Evolutionary conservation across 1,284 basidiomycete species (phyloP).

Genomic region (Vanrija humicola): DNA sequence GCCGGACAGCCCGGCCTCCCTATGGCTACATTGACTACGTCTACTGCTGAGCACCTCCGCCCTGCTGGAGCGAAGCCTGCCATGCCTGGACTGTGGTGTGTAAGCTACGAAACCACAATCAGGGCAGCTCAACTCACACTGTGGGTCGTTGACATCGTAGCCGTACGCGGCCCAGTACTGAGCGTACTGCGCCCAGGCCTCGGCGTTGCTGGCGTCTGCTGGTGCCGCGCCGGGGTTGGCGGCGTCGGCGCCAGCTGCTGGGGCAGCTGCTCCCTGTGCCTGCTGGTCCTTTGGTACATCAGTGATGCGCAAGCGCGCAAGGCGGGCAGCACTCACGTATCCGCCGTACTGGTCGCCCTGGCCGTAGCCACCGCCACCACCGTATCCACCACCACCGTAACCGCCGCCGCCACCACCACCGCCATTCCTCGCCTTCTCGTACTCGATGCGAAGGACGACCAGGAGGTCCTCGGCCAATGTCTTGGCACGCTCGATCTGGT

Average conservation of each 20-base stretch:
- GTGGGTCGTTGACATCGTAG: constrained; percentile 70
- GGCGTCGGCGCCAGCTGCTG: constrained; percentile 45
- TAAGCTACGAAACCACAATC: background rate
- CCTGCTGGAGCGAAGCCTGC: constrained; percentile 41
- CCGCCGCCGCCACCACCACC: constrained; percentile 45
- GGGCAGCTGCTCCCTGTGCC: constrained; percentile 47
- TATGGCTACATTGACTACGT: background rate
- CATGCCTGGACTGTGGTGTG: constrained; percentile 41
- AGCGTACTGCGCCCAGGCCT: constrained; percentile 48
- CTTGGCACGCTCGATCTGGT: constrained; percentile 80
- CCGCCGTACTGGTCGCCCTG: constrained; percentile 73
- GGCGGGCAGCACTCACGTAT: constrained; percentile 51
- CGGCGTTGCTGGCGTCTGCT: constrained; percentile 39
- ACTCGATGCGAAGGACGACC: constrained; percentile 76
- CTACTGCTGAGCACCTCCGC: constrained; percentile 7
- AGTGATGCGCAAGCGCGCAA: constrained; percentile 48
- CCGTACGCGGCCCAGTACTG: constrained; percentile 68
- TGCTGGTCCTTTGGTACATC: constrained; percentile 39
- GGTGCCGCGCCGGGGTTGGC: constrained; percentile 16
- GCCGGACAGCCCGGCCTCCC: background rate
- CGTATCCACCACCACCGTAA: constrained; percentile 54
- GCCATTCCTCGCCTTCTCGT: constrained; percentile 63
- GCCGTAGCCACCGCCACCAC: constrained; percentile 27
- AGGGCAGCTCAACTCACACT: constrained; percentile 33
- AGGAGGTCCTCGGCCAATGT: constrained; percentile 84